Conservation (phyloP, 371 early-diverging fungal genomes). For the Saksenaea vasiformis region DNA sequence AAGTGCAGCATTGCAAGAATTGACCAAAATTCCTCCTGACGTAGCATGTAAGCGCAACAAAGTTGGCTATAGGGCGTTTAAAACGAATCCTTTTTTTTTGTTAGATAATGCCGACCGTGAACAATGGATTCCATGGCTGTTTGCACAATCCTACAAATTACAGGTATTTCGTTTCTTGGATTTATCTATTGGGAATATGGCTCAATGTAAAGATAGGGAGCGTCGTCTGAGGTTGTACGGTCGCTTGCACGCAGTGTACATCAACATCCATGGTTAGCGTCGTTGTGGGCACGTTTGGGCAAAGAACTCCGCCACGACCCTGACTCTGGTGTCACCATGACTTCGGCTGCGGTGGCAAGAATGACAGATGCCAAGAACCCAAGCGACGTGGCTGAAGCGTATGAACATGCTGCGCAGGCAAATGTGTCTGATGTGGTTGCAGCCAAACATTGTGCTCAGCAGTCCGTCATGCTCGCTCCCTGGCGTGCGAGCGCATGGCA, state of each 20-base stretch:
- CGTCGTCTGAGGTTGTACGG: constrained; percentile 16
- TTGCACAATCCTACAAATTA: constrained; percentile 36
- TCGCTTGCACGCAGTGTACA: constrained; percentile 39
- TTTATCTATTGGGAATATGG: constrained; percentile 8
- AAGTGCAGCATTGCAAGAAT: constrained; percentile 72
- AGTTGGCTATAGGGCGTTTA: no score
- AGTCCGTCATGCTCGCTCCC: constrained; percentile 55
- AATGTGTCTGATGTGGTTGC: neutral
- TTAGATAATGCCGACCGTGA: constrained; percentile 41
- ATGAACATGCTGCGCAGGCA: constrained; percentile 38
- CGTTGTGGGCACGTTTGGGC: constrained; percentile 39
- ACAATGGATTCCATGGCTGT: constrained; percentile 35
- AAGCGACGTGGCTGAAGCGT: constrained; percentile 28
- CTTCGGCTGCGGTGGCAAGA: constrained; percentile 30
- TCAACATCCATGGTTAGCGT: constrained; percentile 40
- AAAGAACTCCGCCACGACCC: constrained; percentile 16
- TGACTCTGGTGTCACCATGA: constrained; percentile 21
- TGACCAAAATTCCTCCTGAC: constrained; percentile 61
- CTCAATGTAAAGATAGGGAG: neutral
- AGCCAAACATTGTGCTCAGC: constrained; percentile 43
- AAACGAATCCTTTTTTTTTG: neutral
- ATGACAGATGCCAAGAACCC: constrained; percentile 28
- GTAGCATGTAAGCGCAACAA: constrained; percentile 35
- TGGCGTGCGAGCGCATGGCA: constrained; percentile 55
- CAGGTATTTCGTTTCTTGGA: constrained; percentile 26